These are phyloP conservation scores for Melastoma candidum DNA, from an alignment of 441 rosid species.

Conservation along the genomic window DNA sequence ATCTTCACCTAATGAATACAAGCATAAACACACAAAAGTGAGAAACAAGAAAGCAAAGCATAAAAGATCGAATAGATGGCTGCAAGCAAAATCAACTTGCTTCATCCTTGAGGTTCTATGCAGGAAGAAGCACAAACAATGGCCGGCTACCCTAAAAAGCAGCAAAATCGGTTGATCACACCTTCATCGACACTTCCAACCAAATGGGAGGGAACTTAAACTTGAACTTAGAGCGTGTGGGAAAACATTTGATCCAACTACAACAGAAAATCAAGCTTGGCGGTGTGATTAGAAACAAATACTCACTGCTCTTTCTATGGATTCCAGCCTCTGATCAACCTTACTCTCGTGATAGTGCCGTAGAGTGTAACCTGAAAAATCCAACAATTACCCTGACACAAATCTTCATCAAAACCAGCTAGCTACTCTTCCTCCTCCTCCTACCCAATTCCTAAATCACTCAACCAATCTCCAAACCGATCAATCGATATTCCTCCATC, in stretches of 20 bases:
- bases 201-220: no score
- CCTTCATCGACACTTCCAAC: no score
- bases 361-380: conserved; percentile 60
- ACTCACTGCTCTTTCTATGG: conserved; percentile 85
- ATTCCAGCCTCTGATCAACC: conserved; percentile 77
- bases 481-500: no score
- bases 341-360: conserved; percentile 59
- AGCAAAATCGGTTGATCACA: neutral
- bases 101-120: neutral
- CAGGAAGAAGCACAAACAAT: no score
- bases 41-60: neutral
- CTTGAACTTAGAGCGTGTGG: neutral
- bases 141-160: neutral
- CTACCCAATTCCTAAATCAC: no score
- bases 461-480: no score
- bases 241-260: neutral
- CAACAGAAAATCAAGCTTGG: conserved; percentile 1
- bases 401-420: no score
- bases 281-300: neutral
- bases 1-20: no score
- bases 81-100: neutral
- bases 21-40: no score
- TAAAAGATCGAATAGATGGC: neutral
- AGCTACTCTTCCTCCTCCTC: no score
- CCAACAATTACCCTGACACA: neutral